Conservation (phyloP, 2,329 filamentous ascomycete genomes). For the Pestalotiopsis fici region DNA sequence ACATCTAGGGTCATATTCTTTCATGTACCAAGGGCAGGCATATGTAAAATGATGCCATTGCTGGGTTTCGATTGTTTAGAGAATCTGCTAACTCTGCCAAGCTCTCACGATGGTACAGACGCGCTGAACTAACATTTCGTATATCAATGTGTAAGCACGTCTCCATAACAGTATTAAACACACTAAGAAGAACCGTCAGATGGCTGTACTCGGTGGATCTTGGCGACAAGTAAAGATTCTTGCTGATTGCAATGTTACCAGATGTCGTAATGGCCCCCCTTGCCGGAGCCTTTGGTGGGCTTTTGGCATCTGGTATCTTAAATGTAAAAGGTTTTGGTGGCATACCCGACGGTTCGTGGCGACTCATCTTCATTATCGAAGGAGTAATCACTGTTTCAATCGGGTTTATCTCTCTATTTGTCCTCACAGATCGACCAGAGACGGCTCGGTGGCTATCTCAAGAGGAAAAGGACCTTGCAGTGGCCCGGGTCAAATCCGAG, state of each 20-base stretch:
- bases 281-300: slow-evolving; percentile 70
- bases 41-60: background rate
- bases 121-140: slow-evolving; percentile 67
- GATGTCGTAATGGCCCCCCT: slow-evolving; percentile 70
- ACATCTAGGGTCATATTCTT: background rate
- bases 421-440: slow-evolving; percentile 68
- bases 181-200: background rate
- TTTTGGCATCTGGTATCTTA: slow-evolving; percentile 66
- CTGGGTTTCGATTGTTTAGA: background rate
- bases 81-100: background rate
- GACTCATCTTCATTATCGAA: slow-evolving; percentile 31
- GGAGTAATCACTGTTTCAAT: slow-evolving; percentile 57
- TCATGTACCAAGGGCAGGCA: background rate
- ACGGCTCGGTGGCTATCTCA: slow-evolving; percentile 66
- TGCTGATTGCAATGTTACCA: slow-evolving; percentile 34
- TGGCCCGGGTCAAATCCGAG: slow-evolving; percentile 69
- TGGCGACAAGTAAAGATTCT: background rate
- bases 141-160: slow-evolving; percentile 57
- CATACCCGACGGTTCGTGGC: slow-evolving; percentile 25
- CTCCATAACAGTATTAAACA: background rate
- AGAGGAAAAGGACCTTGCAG: slow-evolving; percentile 67
- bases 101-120: slow-evolving; percentile 69
- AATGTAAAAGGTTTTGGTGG: slow-evolving; percentile 53
- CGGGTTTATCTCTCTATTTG: slow-evolving; percentile 60
- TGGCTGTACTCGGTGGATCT: no score